Evolutionary conservation across 345 rosid genomes (phyloP).

Genomic region (Eutrema japonicum): DNA sequence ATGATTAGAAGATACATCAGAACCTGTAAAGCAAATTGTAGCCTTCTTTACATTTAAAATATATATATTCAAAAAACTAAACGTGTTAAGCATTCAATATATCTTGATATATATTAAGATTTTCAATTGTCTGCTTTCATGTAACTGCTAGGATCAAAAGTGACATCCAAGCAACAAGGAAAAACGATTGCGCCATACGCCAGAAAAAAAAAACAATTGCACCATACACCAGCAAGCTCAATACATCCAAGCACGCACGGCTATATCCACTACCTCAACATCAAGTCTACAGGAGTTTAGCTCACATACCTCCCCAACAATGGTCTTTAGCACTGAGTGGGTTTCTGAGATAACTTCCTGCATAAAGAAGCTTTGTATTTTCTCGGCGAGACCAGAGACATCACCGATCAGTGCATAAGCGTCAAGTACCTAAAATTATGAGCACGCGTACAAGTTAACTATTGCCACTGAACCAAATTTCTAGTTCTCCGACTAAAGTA

Average conservation of each 20-base stretch:
- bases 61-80: neutral
- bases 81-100: conserved; percentile 7
- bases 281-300: conserved; percentile 26
- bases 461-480: conserved; percentile 26
- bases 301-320: conserved; percentile 75
- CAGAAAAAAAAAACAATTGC: neutral
- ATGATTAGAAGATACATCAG: neutral
- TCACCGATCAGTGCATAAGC: conserved; percentile 99
- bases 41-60: neutral
- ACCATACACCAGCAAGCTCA: conserved; percentile 23
- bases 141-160: conserved; percentile 13
- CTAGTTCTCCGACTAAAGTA: conserved; percentile 5
- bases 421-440: conserved; percentile 76
- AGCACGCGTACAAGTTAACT: conserved; percentile 31
- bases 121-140: conserved; percentile 7
- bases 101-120: neutral
- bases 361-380: conserved; percentile 97
- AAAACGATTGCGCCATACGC: conserved; percentile 8
- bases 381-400: conserved; percentile 95
- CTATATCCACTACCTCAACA: conserved; percentile 26
- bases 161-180: conserved; percentile 23
- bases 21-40: conserved; percentile 9
- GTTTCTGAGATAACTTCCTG: conserved; percentile 97
- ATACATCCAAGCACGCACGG: conserved; percentile 28
- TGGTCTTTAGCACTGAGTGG: conserved; percentile 72